Evolutionary conservation across 2,329 filamentous ascomycete genomes (phyloP).

Genomic region (Pseudocercospora macadamiae): DNA sequence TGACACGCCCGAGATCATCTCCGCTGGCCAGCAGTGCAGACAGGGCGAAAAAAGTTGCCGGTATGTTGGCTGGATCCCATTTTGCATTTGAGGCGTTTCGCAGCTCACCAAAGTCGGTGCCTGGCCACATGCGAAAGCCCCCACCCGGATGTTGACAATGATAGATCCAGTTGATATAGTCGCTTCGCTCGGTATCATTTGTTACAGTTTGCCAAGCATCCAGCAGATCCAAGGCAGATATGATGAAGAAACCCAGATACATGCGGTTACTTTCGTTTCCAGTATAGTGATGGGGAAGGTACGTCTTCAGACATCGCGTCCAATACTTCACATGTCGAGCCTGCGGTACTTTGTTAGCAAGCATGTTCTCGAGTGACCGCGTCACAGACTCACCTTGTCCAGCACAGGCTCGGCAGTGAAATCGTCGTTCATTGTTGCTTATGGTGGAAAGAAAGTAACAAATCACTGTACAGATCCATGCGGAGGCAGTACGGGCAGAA

Average conservation of each 20-base stretch:
- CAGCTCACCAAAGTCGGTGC: slow-evolving; percentile 58
- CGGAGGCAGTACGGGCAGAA: neutral
- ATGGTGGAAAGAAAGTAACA: neutral
- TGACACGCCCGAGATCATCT: slow-evolving; percentile 65
- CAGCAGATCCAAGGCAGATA: slow-evolving; percentile 83
- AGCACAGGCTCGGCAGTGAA: slow-evolving; percentile 18
- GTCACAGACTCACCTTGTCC: slow-evolving; percentile 19
- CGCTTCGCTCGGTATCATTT: slow-evolving; percentile 55
- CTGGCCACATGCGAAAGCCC: slow-evolving; percentile 86
- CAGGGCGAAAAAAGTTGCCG: slow-evolving; percentile 88
- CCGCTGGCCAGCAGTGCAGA: slow-evolving; percentile 69
- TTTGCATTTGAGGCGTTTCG: slow-evolving; percentile 55
- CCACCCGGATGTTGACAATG: slow-evolving; percentile 81
- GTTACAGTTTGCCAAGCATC: slow-evolving; percentile 62
- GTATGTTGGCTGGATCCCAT: slow-evolving; percentile 79
- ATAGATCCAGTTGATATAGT: slow-evolving; percentile 76
- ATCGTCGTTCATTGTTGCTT: slow-evolving; percentile 15
- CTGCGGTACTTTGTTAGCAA: slow-evolving; percentile 15
- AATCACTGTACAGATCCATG: neutral
- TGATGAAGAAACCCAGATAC: slow-evolving; percentile 84
- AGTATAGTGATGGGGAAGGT: slow-evolving; percentile 82
- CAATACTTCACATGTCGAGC: slow-evolving; percentile 81
- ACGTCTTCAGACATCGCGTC: slow-evolving; percentile 80
- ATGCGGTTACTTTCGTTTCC: slow-evolving; percentile 89
- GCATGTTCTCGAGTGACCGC: neutral